These are phyloP conservation scores for Candida sonorensis DNA, from an alignment of 805 yeast species.

Conservation along the genomic window DNA sequence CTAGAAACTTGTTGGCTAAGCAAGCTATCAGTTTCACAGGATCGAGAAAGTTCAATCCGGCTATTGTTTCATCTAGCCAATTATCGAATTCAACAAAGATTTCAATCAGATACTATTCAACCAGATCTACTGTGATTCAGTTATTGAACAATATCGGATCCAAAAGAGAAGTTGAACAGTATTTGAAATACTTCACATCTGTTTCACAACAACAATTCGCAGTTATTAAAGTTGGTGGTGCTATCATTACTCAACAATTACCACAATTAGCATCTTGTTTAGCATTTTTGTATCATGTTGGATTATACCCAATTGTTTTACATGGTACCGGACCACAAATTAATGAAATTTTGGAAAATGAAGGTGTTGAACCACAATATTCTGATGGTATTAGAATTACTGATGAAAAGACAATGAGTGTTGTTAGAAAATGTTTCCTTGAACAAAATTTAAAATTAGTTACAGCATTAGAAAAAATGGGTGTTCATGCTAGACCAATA, in stretches of 20 bases:
- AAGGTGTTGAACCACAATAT: slow-evolving; percentile 93
- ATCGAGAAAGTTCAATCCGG: slow-evolving; percentile 11
- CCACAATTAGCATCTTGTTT: slow-evolving; percentile 92
- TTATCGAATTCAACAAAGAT: slow-evolving; percentile 6
- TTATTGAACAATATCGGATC: slow-evolving; percentile 93
- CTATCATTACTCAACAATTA: slow-evolving; percentile 91
- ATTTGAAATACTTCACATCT: slow-evolving; percentile 91
- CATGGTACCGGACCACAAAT: slow-evolving; percentile 99
- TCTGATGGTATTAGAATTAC: slow-evolving; percentile 96
- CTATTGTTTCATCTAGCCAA: slow-evolving; percentile 7
- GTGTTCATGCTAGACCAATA: slow-evolving; percentile 97
- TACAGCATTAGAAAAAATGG: slow-evolving; percentile 91
- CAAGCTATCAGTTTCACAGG: slow-evolving; percentile 16
- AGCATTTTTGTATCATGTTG: slow-evolving; percentile 95
- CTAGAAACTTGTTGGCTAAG: slow-evolving; percentile 19
- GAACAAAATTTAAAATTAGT: slow-evolving; percentile 94
- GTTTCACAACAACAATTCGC: slow-evolving; percentile 97
- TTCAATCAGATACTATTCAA: slow-evolving; percentile 38
- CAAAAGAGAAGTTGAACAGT: slow-evolving; percentile 96
- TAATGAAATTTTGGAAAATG: slow-evolving; percentile 85
- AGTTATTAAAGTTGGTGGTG: slow-evolving; percentile 98
- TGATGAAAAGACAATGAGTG: slow-evolving; percentile 89
- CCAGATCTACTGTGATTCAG: slow-evolving; percentile 94
- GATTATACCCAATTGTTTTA: slow-evolving; percentile 90
- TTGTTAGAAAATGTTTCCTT: slow-evolving; percentile 89